These are phyloP conservation scores for Fusarium nematophilum DNA, from an alignment of 2,329 filamentous ascomycete genomes.

Conservation along the genomic window DNA sequence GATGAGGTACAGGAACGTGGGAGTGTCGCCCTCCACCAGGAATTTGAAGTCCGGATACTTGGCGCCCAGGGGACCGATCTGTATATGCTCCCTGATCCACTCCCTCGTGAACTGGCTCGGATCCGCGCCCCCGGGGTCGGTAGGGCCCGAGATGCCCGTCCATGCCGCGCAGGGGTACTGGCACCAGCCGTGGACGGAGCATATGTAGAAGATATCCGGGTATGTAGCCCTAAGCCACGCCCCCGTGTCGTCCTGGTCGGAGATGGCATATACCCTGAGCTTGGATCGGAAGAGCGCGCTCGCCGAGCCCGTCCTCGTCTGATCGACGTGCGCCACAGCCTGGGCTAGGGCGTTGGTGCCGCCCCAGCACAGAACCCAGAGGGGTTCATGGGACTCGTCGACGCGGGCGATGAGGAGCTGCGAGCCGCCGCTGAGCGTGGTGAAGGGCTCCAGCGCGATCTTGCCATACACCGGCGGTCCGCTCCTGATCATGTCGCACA, in stretches of 20 bases:
- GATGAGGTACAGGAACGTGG: too few species aligned
- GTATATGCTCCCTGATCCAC: too few species aligned
- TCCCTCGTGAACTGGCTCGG: too few species aligned
- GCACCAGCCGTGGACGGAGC: slow-evolving; percentile 4
- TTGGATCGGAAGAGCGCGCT: neutral
- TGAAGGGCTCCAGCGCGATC: slow-evolving; percentile 3
- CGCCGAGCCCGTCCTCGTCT: neutral
- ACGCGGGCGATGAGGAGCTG: neutral
- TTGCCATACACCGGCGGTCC: too few species aligned
- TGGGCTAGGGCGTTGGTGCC: slow-evolving; percentile 13
- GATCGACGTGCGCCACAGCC: neutral
- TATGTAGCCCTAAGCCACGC: slow-evolving; percentile 7
- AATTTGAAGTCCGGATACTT: too few species aligned
- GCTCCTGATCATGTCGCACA: too few species aligned
- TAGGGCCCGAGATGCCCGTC: slow-evolving; percentile 1
- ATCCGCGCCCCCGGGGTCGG: too few species aligned
- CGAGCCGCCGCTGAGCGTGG: slow-evolving; percentile 3
- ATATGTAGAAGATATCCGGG: slow-evolving; percentile 17
- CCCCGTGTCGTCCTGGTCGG: slow-evolving; percentile 1
- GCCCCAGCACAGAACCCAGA: slow-evolving; percentile 9
- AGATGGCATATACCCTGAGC: slow-evolving; percentile 2
- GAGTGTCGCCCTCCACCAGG: too few species aligned
- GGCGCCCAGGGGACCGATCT: too few species aligned
- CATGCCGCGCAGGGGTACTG: slow-evolving; percentile 2
- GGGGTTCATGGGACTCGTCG: neutral